phyloP scores from a whole-genome alignment of 176 grass and related monocot species.

The Saccharum officinarum region DNA sequence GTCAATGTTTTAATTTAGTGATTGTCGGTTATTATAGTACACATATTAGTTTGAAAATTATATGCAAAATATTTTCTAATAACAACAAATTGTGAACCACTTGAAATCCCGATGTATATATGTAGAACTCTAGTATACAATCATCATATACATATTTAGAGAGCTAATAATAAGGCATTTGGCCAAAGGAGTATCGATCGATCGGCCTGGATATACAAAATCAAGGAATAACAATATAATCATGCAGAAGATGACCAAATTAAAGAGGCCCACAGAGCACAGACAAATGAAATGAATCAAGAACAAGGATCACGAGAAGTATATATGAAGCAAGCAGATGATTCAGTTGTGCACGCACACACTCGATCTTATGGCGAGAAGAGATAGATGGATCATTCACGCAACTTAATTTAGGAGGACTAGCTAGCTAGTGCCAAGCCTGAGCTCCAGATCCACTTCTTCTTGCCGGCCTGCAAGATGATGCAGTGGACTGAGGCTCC shows the following conservation, averaged over 20 bases:
- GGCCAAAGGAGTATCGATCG: not conserved
- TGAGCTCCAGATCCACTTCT: constrained; percentile 60
- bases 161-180: constrained; percentile 20
- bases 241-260: not conserved
- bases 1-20: not conserved
- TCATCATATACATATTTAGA: not conserved
- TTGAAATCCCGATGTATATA: constrained; percentile 14
- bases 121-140: not conserved
- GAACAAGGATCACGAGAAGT: not conserved
- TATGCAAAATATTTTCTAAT: constrained; percentile 16
- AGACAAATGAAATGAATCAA: not conserved
- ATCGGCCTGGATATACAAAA: not conserved
- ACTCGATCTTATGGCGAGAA: not conserved
- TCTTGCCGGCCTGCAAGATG: constrained; percentile 40
- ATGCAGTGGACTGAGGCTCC: constrained; percentile 24
- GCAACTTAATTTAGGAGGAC: constrained; percentile 22
- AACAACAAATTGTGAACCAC: not conserved
- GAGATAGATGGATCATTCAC: constrained; percentile 7
- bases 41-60: not conserved
- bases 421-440: constrained; percentile 40
- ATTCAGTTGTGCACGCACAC: not conserved
- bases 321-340: not conserved
- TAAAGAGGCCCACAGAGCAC: not conserved
- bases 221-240: constrained; percentile 17
- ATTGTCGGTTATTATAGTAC: not conserved